Evolutionary conservation across 1,284 basidiomycete species (phyloP), one percentile per base, ranked within the genome.

Genomic region (Microbotryum saponariae): DNA sequence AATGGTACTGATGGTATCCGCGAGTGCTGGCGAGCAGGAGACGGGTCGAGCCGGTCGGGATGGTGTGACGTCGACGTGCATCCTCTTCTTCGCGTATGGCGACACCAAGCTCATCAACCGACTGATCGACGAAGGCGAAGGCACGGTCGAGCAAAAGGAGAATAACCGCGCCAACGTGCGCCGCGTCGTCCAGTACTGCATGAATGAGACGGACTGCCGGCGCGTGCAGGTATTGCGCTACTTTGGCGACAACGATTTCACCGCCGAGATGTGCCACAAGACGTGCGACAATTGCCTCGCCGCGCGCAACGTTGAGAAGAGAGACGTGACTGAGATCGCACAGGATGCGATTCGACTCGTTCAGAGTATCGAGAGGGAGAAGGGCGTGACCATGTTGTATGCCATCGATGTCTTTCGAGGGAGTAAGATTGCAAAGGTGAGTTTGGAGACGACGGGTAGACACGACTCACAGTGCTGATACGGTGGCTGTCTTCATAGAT

Each of bases 11-110:
- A 49, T 47, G 21, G 23, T 12, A 10, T 27, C 1, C 9, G 18
- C 25, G 31, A 44, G 56, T n/a, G 44, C 54, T 62, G 23, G 53
- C 56, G 88, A 87, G 70, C 87, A 91, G 76, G 89, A 91, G 74
- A 91, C 89, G 0, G 89, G 89, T 9, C 81, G 89, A 59, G 89
- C 89, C 4, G 89, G 89, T 4, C 79, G 89, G 65, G 89, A 91
- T 71, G 88, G 88, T 16, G 76, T 81, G 60, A 75, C 78, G 6
- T 82, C 86, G 0, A 79, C 79, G 49, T 88, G 86, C 67, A 74
- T 88, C 29, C 76, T 87, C 1, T 87, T 81, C 75, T 89, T 83
- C 73, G 72, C 75, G 6, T 83, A 65, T 55, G 53, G 47, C 54
- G 87, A 89, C 64, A 80, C 79, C 23, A 73, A 76, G 56, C 78